Percentiles rank a stretch among this genome's conserved stretches.
phyloP scores from a whole-genome alignment of 73 alveolate species.

The Tetrahymena elliotti region DNA sequence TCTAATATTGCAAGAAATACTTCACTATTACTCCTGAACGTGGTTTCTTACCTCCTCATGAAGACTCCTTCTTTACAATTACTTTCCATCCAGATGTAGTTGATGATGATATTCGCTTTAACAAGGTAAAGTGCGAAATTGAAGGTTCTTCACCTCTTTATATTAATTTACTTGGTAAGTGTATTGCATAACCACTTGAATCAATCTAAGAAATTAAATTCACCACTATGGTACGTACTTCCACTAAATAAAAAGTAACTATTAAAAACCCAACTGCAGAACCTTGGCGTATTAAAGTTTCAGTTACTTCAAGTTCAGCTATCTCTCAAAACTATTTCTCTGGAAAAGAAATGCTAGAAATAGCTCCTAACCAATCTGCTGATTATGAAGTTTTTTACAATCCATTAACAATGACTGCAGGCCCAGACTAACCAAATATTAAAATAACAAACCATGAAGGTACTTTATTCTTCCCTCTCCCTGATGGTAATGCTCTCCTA shows the following conservation, averaged over 20 bases:
- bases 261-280: slow-evolving; percentile 89
- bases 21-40: slow-evolving; percentile 92
- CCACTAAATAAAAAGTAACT: slow-evolving; percentile 75
- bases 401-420: slow-evolving; percentile 94
- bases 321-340: slow-evolving; percentile 74
- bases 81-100: slow-evolving; percentile 96
- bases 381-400: slow-evolving; percentile 82
- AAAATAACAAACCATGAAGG: slow-evolving; percentile 81
- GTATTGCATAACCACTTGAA: slow-evolving; percentile 83
- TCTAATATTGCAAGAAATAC: slow-evolving; percentile 76
- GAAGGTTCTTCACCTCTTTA: slow-evolving; percentile 88
- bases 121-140: slow-evolving; percentile 90
- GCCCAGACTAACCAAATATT: slow-evolving; percentile 66
- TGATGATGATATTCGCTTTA: slow-evolving; percentile 80
- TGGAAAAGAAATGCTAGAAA: slow-evolving; percentile 81
- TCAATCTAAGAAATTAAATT: slow-evolving; percentile 80
- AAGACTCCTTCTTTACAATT: slow-evolving; percentile 81
- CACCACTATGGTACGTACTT: slow-evolving; percentile 92
- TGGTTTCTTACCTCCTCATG: slow-evolving; percentile 94
- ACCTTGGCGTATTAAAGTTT: slow-evolving; percentile 93
- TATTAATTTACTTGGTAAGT: slow-evolving; percentile 82
- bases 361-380: slow-evolving; percentile 83
- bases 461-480: slow-evolving; percentile 96
- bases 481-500: slow-evolving; percentile 96
- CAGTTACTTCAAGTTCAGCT: slow-evolving; percentile 81